These are phyloP conservation scores for Dioscorea zingiberensis DNA, from an alignment of 106 monocot genomes.

Conservation along the genomic window DNA sequence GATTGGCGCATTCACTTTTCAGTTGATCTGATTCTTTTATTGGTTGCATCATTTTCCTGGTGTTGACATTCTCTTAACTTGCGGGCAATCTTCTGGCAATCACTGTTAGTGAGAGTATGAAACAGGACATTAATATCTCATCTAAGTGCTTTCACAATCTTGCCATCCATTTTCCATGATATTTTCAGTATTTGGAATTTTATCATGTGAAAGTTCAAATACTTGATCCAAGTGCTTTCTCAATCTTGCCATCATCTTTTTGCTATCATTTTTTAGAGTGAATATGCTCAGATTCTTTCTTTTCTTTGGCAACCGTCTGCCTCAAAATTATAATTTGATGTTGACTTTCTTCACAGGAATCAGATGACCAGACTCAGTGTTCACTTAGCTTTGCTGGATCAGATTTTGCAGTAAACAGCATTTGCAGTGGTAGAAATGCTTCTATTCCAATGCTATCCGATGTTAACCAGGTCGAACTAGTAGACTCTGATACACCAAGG, in stretches of 20 bases:
- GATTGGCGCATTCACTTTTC: background rate
- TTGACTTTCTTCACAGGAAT: slow-evolving; percentile 28
- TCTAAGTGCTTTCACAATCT: background rate
- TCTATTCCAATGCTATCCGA: slow-evolving; percentile 4
- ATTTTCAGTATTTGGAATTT: too few species aligned
- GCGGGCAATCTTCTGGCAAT: background rate
- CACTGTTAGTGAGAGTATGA: background rate
- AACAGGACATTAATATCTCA: background rate
- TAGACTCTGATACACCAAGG: slow-evolving; percentile 8
- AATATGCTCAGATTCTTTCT: background rate
- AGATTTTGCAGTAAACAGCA: slow-evolving; percentile 21
- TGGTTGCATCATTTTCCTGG: background rate
- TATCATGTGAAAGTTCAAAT: too few species aligned
- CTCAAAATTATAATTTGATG: background rate
- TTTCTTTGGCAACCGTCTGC: background rate
- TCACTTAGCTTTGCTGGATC: slow-evolving; percentile 30
- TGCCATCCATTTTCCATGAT: background rate
- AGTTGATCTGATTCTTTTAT: background rate
- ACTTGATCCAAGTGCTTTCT: too few species aligned
- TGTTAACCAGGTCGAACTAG: slow-evolving; percentile 6
- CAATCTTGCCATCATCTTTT: too few species aligned
- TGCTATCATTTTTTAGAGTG: too few species aligned
- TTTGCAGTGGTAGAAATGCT: slow-evolving; percentile 7
- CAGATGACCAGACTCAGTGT: slow-evolving; percentile 44
- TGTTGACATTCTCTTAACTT: background rate